Conservation (phyloP, 495 filamentous ascomycete species). For the Xanthoparmelia taractica region DNA sequence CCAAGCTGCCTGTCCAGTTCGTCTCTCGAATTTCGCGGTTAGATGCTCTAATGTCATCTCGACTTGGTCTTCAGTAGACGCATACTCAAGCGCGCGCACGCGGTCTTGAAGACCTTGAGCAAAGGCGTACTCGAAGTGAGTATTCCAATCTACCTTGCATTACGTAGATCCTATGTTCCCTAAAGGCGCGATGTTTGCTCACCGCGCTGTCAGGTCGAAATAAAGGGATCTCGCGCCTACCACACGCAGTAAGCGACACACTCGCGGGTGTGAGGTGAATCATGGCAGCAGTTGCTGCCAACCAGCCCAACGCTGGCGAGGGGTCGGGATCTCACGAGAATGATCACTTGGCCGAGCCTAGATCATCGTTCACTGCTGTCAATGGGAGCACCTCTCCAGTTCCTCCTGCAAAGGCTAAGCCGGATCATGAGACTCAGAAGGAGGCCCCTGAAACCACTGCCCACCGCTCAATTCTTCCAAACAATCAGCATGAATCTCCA, state of each 20-base stretch:
- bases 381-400: slow-evolving; percentile 39
- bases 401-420: slow-evolving; percentile 22
- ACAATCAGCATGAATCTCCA: slow-evolving; percentile 24
- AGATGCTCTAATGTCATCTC: not conserved
- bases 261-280: slow-evolving; percentile 16
- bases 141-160: not conserved
- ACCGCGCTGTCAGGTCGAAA: slow-evolving; percentile 5
- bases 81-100: slow-evolving; percentile 10
- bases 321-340: slow-evolving; percentile 31
- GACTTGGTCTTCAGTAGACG: slow-evolving; percentile 11
- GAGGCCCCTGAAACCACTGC: slow-evolving; percentile 25
- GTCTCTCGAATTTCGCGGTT: not conserved
- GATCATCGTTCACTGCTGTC: slow-evolving; percentile 48
- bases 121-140: slow-evolving; percentile 1
- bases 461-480: slow-evolving; percentile 15
- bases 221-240: slow-evolving; percentile 10
- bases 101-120: not conserved
- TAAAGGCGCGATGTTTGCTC: not conserved
- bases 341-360: slow-evolving; percentile 39
- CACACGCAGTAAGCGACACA: slow-evolving; percentile 17
- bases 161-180: not conserved
- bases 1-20: not conserved
- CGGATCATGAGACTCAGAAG: slow-evolving; percentile 23
- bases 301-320: slow-evolving; percentile 33
- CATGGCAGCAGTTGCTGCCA: slow-evolving; percentile 42